These are phyloP conservation scores for Phytophthora pseudosyringae DNA, from an alignment of 352 stramenopile species.

Conservation along the genomic window DNA sequence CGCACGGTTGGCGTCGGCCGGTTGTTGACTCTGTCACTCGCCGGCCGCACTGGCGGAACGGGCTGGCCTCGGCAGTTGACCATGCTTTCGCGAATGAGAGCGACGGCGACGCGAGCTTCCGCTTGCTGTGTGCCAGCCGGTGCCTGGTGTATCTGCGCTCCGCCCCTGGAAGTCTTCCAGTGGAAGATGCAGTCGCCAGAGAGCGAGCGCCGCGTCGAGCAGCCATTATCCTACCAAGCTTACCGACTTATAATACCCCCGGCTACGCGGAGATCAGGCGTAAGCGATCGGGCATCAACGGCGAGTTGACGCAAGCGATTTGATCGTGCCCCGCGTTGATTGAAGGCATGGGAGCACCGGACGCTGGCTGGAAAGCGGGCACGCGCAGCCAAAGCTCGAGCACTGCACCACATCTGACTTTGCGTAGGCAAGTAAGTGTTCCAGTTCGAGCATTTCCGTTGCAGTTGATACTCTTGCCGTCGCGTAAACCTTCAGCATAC, in stretches of 20 bases:
- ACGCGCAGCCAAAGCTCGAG: neutral
- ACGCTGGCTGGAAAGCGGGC: too few relatives aligned
- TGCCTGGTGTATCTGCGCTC: conserved; percentile 1
- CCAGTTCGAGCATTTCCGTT: too few relatives aligned
- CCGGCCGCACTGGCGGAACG: neutral
- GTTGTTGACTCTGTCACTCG: conserved; percentile 11
- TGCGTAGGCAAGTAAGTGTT: too few relatives aligned
- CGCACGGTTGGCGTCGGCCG: conserved; percentile 7
- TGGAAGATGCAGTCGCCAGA: conserved; percentile 28
- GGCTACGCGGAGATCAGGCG: conserved; percentile 24
- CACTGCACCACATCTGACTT: neutral
- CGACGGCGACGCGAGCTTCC: neutral
- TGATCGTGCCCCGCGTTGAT: conserved; percentile 7
- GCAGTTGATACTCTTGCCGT: too few relatives aligned
- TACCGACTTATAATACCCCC: conserved; percentile 12
- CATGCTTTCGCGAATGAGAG: conserved; percentile 32
- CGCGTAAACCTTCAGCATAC: neutral
- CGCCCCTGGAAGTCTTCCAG: too few relatives aligned
- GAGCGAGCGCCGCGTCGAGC: conserved; percentile 15
- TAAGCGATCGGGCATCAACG: conserved; percentile 13
- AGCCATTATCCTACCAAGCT: conserved; percentile 9
- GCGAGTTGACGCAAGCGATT: conserved; percentile 26
- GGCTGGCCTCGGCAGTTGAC: conserved; percentile 40
- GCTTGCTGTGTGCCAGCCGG: conserved; percentile 7
- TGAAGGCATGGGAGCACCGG: conserved; percentile 1